Percentiles rank a stretch among this genome's conserved stretches.
Evolutionary conservation across 148 eudicot species (phyloP).

Genomic region (Mesembryanthemum crystallinum): DNA sequence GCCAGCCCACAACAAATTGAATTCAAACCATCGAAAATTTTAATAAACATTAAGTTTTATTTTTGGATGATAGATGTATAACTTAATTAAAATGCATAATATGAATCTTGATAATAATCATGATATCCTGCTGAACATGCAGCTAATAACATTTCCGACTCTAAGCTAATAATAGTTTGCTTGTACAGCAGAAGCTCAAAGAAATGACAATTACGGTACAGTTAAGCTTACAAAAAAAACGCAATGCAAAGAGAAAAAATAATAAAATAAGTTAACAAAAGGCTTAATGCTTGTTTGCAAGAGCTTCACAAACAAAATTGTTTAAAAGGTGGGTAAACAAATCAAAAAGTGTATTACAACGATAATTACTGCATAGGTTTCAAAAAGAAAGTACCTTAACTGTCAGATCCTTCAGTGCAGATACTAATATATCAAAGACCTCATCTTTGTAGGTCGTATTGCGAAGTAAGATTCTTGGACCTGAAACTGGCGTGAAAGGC

Average conservation of each 20-base stretch:
- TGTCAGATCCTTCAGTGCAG: conserved; percentile 75
- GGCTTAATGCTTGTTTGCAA: conserved; percentile 1
- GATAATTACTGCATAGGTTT: background rate
- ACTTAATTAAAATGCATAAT: no score
- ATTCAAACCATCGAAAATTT: no score
- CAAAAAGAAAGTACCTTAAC: conserved; percentile 48
- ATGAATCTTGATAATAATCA: background rate
- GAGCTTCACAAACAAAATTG: no score
- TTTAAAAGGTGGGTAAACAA: background rate
- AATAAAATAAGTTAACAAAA: background rate
- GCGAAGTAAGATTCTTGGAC: conserved; percentile 83
- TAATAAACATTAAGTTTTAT: no score
- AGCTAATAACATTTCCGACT: background rate
- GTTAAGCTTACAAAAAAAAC: background rate
- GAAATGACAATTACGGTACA: background rate
- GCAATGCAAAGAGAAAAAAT: background rate
- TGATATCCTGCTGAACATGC: background rate
- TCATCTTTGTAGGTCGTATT: conserved; percentile 60
- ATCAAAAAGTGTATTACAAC: background rate
- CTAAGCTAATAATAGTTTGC: background rate
- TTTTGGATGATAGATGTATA: no score
- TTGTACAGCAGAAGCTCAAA: background rate
- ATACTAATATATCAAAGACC: conserved; percentile 67
- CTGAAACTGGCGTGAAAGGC: conserved; percentile 95
- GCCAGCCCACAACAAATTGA: no score